Base-by-base conservation (phyloP, 129 eudicot species). In the Chrysanthemum seticuspe region DNA sequence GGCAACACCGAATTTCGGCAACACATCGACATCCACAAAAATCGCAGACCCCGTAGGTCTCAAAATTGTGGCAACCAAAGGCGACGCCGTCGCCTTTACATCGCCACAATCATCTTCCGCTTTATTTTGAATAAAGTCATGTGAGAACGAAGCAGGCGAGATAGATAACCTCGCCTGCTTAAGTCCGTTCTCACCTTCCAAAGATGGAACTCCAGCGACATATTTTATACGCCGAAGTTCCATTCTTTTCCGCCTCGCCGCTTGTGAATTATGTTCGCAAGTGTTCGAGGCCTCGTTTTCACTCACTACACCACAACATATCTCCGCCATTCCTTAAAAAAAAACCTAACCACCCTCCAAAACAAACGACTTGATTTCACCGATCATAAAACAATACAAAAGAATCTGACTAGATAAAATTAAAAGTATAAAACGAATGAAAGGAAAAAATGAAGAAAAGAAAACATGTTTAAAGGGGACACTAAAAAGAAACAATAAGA, bases 1-100 rank as follows among this genome's bases (percentile, higher is more conserved):
- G 1, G 96, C 83, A 9, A 76, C 73, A 2, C 97, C 97, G 72
- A 82, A 88, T 72, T 84, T 88, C 48, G 95, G 90, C 5, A n/a
- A 2, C 78, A 18, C n/a, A 13, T 18, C 76, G 4, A 13, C 29
- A 2, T 58, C 68, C 5, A 75, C 36, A 34, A 56, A 65, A 52
- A 54, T 29, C 11, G 77, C 63, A 3, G 81, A 74, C 47, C 73
- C 75, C 2, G 34, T 55, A n/a, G 82, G 72, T 68, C 81, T 62
- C 5, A 75, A 61, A 66, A 82, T 31, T 4, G 78, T 48, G 0
- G 78, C 82, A 2, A 78, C 79, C 2, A 47, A 18, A 29, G 73
- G 47, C 53, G 16, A 27, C 4, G 31, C 1, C 50, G 77, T 60
- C 3, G 19, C 8, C 13, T 70, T 77, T 21, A 2, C 73, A 29